Evolutionary conservation across 768 basidiomycete genomes (phyloP), one percentile per base, ranked within the genome.

Genomic region (Obba rivulosa): DNA sequence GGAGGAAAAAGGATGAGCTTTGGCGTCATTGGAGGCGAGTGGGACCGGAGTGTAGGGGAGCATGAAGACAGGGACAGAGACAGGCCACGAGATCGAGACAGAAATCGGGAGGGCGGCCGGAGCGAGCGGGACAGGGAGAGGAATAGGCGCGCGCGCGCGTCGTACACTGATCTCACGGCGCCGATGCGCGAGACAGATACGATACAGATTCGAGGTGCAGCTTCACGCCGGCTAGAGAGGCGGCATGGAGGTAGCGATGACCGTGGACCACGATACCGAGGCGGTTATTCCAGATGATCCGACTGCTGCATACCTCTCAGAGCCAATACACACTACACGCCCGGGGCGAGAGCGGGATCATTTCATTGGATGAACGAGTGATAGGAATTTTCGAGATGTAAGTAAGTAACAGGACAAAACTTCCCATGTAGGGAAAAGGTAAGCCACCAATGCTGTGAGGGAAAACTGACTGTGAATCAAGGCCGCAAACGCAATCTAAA

Each of bases 211-310:
- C 50, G 58, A 5, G 59, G 61, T 4, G 62, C 57, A 5, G 46
- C 59, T 13, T 31, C 28, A n/a, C 36, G 50, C 50, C 50, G 56
- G 17, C 48, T 50, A 17, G 41, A 57, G 14, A 50, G 53, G 42
- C 25, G 58, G 43, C 52, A 61, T 45, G 45, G 47, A 7, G 50
- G 39, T 42, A 48, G 43, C 20, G 52, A 46, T 13, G 54, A 55
- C 8, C 55, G 62, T 22, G 59, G 62, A 5, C 65, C 65, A 9
- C 58, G 61, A n/a, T 66, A 66, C 42, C 59, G 51, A 22, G 65
- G 64, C 34, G 63, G 65, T 2, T 66, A 66, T 50, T 46, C 57
- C 8, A 51, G 60, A 50, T 63, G 48, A 62, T 52, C 4, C 36
- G n/a, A 22, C 16, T 9, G 16, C 41, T n/a, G 24, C 16, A 2